Conservation (phyloP, 2,329 filamentous ascomycete genomes). For the Nigrograna mackinnonii region DNA sequence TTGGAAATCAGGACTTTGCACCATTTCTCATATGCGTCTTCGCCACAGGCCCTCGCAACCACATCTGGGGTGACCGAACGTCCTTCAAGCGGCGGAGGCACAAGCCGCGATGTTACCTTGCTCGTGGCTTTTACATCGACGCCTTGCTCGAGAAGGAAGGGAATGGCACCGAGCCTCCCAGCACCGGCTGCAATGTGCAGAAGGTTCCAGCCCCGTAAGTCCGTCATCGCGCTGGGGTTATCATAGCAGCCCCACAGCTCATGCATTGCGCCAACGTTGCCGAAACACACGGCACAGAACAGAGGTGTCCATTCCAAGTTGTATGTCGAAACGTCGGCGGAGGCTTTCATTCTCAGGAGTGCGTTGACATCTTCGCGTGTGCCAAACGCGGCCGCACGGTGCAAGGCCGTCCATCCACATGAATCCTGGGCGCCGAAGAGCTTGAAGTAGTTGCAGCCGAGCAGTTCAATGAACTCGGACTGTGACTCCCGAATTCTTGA, state of each 20-base stretch:
- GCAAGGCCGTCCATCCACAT: slow-evolving; percentile 7
- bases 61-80: slow-evolving; percentile 3
- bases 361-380: neutral
- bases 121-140: slow-evolving; percentile 6
- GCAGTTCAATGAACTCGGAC: slow-evolving; percentile 8
- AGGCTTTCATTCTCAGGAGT: neutral
- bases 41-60: slow-evolving; percentile 7
- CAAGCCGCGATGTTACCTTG: slow-evolving; percentile 7
- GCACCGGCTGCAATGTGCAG: slow-evolving; percentile 10
- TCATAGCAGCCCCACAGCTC: slow-evolving; percentile 2
- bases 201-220: slow-evolving; percentile 13
- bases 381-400: slow-evolving; percentile 10
- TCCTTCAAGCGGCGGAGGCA: slow-evolving; percentile 2
- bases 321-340: neutral
- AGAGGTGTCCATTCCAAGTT: slow-evolving; percentile 8
- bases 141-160: slow-evolving; percentile 8
- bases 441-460: slow-evolving; percentile 8
- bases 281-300: slow-evolving; percentile 8
- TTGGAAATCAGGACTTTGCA: neutral
- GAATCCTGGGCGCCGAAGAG: slow-evolving; percentile 9
- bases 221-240: neutral
- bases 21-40: slow-evolving; percentile 8
- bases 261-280: slow-evolving; percentile 5
- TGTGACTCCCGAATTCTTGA: neutral
- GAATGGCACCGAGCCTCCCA: slow-evolving; percentile 7